Base-by-base conservation (phyloP, 2,329 filamentous ascomycete genomes). In the Fusarium decemcellulare region DNA sequence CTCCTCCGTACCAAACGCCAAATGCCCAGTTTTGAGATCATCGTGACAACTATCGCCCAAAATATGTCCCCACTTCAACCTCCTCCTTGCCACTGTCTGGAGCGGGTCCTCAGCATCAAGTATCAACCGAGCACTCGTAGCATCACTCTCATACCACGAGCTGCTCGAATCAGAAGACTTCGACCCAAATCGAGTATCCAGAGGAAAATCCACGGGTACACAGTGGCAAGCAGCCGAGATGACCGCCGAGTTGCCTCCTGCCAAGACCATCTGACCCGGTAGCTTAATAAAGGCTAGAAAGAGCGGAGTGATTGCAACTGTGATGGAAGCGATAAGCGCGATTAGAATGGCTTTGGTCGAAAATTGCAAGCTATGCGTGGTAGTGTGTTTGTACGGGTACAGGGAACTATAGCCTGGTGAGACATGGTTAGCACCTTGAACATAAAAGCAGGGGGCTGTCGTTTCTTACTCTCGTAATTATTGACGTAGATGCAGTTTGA, bases 401-500 rank as follows among this genome's bases (percentile, higher is more conserved):
- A 2, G 2, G 6, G 55, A 16, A 1, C 2, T 3, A 6, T 56
- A 65, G 5, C 46, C 68, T 70, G 18, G 8, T 11, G 29, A 27
- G 2, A 15, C 4, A 6, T 37, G 37, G 5, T 67, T 18, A 55
- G 43, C 4, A 34, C 14, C 14, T 5, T 16, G 18, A 23, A 23
- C 8, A 6, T 5, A 8, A 2, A 2, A 48, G 5, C 5, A 42
- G 2, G 1, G 8, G 34, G 11, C 4, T 3, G 29, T 9, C 1
- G 14, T 1, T 9, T 2, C 56, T 48, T 32, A 68, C 68, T 23
- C 18, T 70, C 68, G n/a, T 70, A 70, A 16, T 70, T 70, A 12
- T 67, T 70, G 4, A 71, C 68, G 10, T 71, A 71, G 8, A 71
- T 59, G 3, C 67, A 68, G 12, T 71, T 71, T 7, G 68, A 71